Conservation (phyloP, 208 protist species). For the Leishmania turanica region DNA sequence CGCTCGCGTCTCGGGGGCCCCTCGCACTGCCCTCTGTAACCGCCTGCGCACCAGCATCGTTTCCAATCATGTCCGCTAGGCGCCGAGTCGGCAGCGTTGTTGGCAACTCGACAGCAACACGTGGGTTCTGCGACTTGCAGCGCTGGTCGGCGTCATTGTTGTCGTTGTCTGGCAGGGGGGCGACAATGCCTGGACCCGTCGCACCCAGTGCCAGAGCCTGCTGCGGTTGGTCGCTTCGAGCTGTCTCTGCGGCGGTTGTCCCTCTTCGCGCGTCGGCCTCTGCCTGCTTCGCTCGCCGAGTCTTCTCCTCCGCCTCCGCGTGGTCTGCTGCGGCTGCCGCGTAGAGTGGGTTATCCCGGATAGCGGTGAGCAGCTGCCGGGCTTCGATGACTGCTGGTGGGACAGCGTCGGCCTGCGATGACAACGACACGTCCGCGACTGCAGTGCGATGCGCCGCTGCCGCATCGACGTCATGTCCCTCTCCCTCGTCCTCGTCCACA, state of each 20-base stretch:
- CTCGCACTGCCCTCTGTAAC: neutral
- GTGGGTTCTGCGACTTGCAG: slow-evolving; percentile 25
- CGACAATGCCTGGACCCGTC: slow-evolving; percentile 12
- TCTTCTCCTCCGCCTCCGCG: slow-evolving; percentile 5
- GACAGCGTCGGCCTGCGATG: neutral
- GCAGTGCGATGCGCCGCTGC: neutral
- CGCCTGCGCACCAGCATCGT: neutral
- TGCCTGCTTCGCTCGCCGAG: neutral
- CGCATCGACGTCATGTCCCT: neutral
- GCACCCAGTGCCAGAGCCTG: neutral
- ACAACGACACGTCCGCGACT: neutral
- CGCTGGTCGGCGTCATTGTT: slow-evolving; percentile 5
- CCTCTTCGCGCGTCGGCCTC: neutral
- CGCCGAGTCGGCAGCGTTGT: slow-evolving; percentile 5
- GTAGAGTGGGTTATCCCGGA: slow-evolving; percentile 19
- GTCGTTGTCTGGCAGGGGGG: slow-evolving; percentile 28
- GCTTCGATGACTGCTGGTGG: slow-evolving; percentile 4
- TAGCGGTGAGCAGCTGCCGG: slow-evolving; percentile 2
- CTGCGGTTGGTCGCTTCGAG: neutral
- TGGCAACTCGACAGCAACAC: slow-evolving; percentile 13
- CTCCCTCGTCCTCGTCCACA: neutral
- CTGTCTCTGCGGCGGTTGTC: neutral
- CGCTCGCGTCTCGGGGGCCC: neutral
- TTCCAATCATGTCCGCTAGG: neutral
- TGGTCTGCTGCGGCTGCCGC: slow-evolving; percentile 13